Evolutionary conservation across 2,329 filamentous ascomycete genomes (phyloP).

Genomic region (Nannizzia gypsea): DNA sequence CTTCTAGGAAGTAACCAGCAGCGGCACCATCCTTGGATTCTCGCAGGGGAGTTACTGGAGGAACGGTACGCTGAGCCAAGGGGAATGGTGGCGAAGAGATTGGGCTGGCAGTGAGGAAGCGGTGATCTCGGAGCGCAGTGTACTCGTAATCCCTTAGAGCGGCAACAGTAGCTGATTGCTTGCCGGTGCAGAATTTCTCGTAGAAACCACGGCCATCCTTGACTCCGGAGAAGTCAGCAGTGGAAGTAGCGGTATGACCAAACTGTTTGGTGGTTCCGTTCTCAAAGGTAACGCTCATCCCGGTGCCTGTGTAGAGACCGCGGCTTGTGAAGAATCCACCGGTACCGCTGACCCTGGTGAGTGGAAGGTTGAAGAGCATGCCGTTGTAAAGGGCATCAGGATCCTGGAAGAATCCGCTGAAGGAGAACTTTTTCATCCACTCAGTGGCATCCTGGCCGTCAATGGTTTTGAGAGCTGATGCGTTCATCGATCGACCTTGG

Average conservation of each 20-base stretch:
- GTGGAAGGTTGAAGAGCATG: constrained; percentile 19
- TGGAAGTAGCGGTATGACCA: constrained; percentile 18
- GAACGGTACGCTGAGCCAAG: constrained; percentile 25
- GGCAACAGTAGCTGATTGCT: no score
- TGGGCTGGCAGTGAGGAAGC: constrained; percentile 23
- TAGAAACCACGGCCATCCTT: constrained; percentile 33
- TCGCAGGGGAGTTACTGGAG: constrained; percentile 29
- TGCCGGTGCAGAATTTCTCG: constrained; percentile 24
- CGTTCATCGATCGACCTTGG: constrained; percentile 5
- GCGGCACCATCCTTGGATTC: constrained; percentile 23
- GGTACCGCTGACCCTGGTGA: background rate
- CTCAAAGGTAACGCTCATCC: constrained; percentile 21
- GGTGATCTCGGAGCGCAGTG: background rate
- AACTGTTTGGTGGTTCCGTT: constrained; percentile 22
- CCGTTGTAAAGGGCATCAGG: constrained; percentile 25
- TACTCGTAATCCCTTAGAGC: no score
- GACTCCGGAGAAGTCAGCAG: constrained; percentile 25
- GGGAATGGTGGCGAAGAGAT: constrained; percentile 22
- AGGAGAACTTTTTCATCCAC: constrained; percentile 19
- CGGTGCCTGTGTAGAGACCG: constrained; percentile 19
- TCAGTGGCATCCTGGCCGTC: constrained; percentile 20
- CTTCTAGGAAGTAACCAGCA: constrained; percentile 36
- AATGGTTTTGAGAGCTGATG: constrained; percentile 22
- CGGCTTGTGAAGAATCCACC: constrained; percentile 10
- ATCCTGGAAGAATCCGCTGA: constrained; percentile 17